phyloP scores from a whole-genome alignment of 805 yeast species.

The Yamadazyma ubonensis region DNA sequence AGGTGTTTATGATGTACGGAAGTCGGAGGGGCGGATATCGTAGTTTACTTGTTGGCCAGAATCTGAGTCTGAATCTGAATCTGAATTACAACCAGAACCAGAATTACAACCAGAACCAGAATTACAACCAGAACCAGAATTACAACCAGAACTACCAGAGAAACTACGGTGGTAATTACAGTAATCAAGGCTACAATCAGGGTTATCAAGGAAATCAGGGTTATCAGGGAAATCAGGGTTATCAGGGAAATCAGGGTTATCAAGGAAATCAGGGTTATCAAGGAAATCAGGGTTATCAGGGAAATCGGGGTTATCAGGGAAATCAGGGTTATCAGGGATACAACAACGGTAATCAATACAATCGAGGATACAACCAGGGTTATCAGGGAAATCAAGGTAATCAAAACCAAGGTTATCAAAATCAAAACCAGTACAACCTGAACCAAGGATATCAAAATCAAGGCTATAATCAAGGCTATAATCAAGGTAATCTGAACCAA shows the following conservation, averaged over 20 bases:
- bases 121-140: slow-evolving; percentile 10
- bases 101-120: slow-evolving; percentile 3
- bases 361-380: slow-evolving; percentile 11
- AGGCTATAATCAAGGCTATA: background rate
- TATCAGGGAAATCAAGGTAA: slow-evolving; percentile 11
- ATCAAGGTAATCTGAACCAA: too few species aligned
- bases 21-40: slow-evolving; percentile 43
- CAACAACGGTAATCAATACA: slow-evolving; percentile 10
- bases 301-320: slow-evolving; percentile 7
- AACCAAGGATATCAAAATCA: slow-evolving; percentile 9
- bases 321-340: too few species aligned
- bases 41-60: slow-evolving; percentile 19
- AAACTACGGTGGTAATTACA: slow-evolving; percentile 14
- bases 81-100: slow-evolving; percentile 16
- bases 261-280: slow-evolving; percentile 12
- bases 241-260: slow-evolving; percentile 10
- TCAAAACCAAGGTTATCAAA: too few species aligned
- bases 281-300: slow-evolving; percentile 13
- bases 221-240: slow-evolving; percentile 11
- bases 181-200: slow-evolving; percentile 9
- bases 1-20: slow-evolving; percentile 27
- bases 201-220: slow-evolving; percentile 4
- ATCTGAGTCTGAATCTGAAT: slow-evolving; percentile 8
- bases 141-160: slow-evolving; percentile 10
- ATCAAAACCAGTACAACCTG: slow-evolving; percentile 13